Evolutionary conservation across 345 rosid genomes (phyloP).

Genomic region (Xanthoceras sorbifolium): DNA sequence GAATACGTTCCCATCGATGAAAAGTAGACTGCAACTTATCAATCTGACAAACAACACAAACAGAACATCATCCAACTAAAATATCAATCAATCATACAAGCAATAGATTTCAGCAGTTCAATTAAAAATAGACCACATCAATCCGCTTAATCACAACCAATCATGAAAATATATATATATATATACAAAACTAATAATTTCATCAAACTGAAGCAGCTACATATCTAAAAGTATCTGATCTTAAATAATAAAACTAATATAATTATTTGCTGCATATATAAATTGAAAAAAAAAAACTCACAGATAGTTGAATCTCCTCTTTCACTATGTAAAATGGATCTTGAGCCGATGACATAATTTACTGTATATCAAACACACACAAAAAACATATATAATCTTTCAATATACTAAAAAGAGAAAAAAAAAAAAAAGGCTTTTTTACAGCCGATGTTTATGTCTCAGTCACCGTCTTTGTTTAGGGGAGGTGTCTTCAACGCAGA

Average conservation of each 20-base stretch:
- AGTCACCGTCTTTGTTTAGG: too few species aligned
- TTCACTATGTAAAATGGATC: constrained; percentile 96
- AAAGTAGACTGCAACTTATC: constrained; percentile 83
- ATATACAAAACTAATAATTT: too few species aligned
- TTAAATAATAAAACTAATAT: too few species aligned
- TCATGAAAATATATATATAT: too few species aligned
- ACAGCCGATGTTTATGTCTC: too few species aligned
- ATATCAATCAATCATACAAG: not conserved
- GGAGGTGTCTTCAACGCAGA: too few species aligned
- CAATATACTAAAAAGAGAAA: too few species aligned
- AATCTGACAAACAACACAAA: constrained; percentile 46
- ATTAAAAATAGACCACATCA: too few species aligned
- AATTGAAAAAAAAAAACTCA: constrained; percentile 34
- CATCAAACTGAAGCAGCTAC: too few species aligned
- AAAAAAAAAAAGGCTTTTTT: too few species aligned
- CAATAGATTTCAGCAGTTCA: not conserved
- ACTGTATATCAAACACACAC: not conserved
- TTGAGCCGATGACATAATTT: constrained; percentile 83
- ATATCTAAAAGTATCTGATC: too few species aligned
- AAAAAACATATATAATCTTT: not conserved
- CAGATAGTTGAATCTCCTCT: constrained; percentile 97
- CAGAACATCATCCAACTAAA: constrained; percentile 9
- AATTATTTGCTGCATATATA: not conserved
- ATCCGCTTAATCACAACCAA: too few species aligned
- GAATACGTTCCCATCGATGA: constrained; percentile 80